A percentile compares a stretch with the other conserved stretches of the same genome.
Conservation (phyloP, 1,284 basidiomycete species). For the Ganoderma lingzhi region DNA sequence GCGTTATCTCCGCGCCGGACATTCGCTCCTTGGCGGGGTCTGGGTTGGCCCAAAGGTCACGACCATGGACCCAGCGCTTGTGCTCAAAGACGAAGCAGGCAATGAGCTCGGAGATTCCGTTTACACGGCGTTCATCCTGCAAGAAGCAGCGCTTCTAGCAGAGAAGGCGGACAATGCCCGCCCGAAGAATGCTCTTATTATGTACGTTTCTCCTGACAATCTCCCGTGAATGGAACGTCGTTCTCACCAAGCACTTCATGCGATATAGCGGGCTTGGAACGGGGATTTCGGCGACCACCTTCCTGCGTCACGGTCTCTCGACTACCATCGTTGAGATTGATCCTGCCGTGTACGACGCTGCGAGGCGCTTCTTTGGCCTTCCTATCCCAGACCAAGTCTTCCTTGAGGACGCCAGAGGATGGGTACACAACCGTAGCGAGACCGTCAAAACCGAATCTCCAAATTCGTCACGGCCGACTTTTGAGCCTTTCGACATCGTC, state of each 20-base stretch:
- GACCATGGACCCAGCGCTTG: constrained; percentile 49
- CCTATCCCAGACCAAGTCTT: constrained; percentile 67
- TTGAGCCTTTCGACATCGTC: constrained; percentile 72
- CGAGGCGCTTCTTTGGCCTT: constrained; percentile 80
- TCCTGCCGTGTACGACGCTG: constrained; percentile 86
- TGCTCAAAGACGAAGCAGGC: constrained; percentile 58
- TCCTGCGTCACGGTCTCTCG: constrained; percentile 70
- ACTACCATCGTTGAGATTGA: constrained; percentile 89
- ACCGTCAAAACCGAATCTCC: constrained; percentile 34
- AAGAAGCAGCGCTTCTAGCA: constrained; percentile 81
- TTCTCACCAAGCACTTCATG: constrained; percentile 16
- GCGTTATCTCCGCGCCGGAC: constrained; percentile 86
- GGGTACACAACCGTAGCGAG: constrained; percentile 56
- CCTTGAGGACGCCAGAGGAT: constrained; percentile 78
- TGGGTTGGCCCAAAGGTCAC: constrained; percentile 73
- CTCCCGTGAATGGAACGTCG: background rate
- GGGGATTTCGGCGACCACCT: constrained; percentile 81
- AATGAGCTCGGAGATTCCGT: constrained; percentile 77
- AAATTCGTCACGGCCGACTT: constrained; percentile 17
- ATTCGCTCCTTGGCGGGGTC: constrained; percentile 88
- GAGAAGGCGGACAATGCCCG: constrained; percentile 43
- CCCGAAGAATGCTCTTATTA: constrained; percentile 67
- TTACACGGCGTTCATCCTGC: constrained; percentile 85
- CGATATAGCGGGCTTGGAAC: constrained; percentile 84
- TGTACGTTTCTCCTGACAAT: constrained; percentile 55